Evolutionary conservation across 768 basidiomycete species (phyloP).

Genomic region (Leccinum longicurvipes): DNA sequence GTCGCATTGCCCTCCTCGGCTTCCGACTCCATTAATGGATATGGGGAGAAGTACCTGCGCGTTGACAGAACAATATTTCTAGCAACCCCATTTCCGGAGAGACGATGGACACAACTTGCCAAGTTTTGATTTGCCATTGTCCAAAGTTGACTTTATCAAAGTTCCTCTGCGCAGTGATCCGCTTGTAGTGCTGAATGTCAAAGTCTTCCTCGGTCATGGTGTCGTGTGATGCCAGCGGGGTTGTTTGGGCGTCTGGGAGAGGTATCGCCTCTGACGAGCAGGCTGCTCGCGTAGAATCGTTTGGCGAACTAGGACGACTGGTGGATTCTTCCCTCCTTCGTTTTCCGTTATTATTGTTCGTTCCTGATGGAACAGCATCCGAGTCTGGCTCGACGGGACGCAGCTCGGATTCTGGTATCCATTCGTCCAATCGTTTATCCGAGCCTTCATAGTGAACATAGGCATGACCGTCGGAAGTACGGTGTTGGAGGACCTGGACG

Average conservation of each 20-base stretch:
- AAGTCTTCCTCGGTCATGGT: constrained; percentile 66
- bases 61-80: too few species aligned
- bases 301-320: constrained; percentile 16
- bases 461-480: constrained; percentile 41
- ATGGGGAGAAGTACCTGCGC: constrained; percentile 89
- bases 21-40: constrained; percentile 73
- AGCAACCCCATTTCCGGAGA: background rate
- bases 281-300: constrained; percentile 20
- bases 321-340: constrained; percentile 25
- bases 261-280: constrained; percentile 14
- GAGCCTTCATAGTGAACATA: constrained; percentile 72
- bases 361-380: constrained; percentile 14
- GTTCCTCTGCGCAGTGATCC: constrained; percentile 69
- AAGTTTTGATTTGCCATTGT: constrained; percentile 83
- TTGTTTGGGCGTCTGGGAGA: constrained; percentile 11
- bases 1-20: constrained; percentile 42
- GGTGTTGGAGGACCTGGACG: constrained; percentile 53
- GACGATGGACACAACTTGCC: constrained; percentile 46
- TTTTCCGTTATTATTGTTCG: constrained; percentile 36
- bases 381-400: constrained; percentile 25
- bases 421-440: constrained; percentile 75
- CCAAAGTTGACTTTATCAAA: constrained; percentile 87
- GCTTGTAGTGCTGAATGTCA: constrained; percentile 64
- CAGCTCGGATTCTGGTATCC: constrained; percentile 52
- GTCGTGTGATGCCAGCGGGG: constrained; percentile 23